Percentiles rank a stretch among this genome's conserved stretches.
Conservation (phyloP, 257 asterid genomes). For the Nicotiana otophora region DNA sequence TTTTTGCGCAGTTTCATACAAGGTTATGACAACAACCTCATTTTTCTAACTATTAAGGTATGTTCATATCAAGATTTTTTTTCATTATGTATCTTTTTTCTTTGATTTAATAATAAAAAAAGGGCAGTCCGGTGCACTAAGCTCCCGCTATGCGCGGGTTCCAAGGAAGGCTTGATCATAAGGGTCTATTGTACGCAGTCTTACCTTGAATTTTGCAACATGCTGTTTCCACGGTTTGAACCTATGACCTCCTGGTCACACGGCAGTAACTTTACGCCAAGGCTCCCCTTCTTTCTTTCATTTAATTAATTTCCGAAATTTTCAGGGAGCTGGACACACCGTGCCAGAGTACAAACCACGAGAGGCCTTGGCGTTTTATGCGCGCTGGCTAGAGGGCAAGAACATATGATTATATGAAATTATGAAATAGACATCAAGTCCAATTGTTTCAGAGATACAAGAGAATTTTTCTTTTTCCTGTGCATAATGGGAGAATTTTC, state of each 20-base stretch:
- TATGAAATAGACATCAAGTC: neutral
- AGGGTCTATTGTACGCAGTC: too few species aligned
- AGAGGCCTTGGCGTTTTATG: conserved; percentile 67
- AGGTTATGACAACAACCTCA: conserved; percentile 76
- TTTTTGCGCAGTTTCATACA: conserved; percentile 50
- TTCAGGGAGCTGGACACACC: conserved; percentile 91
- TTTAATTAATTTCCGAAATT: neutral
- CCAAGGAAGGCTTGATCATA: rapidly evolving
- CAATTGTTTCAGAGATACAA: neutral
- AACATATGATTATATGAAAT: conserved; percentile 32
- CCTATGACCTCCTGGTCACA: too few species aligned
- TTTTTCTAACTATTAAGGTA: conserved; percentile 81
- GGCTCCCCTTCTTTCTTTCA: neutral
- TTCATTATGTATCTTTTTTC: neutral
- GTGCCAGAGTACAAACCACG: conserved; percentile 95
- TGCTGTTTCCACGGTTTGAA: too few species aligned
- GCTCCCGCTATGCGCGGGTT: too few species aligned
- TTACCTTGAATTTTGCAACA: too few species aligned
- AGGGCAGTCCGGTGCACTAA: too few species aligned
- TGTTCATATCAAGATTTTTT: neutral
- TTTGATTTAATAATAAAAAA: neutral
- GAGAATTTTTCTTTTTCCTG: neutral
- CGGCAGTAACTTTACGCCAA: too few species aligned
- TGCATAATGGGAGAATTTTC: neutral
- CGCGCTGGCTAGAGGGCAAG: conserved; percentile 59